Evolutionary conservation across 768 basidiomycete genomes (phyloP).

Genomic region (Pholiota microspora): DNA sequence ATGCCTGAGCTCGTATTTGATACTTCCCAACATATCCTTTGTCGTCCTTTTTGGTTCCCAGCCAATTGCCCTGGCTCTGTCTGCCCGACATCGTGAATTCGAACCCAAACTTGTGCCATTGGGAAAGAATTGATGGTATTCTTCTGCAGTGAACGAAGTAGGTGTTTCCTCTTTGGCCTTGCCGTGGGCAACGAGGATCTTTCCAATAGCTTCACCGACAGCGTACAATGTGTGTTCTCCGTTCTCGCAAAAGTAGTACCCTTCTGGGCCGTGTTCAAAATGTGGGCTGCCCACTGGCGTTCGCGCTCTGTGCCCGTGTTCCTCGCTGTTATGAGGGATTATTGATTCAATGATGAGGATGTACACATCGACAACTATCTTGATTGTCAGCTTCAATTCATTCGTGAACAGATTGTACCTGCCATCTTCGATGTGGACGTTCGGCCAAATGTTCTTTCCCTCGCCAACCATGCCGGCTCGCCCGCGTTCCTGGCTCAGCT

Average conservation of each 20-base stretch:
- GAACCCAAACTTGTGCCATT: constrained; percentile 31
- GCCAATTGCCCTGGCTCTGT: constrained; percentile 41
- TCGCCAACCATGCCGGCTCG: constrained; percentile 54
- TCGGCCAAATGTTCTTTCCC: constrained; percentile 59
- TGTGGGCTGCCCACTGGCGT: constrained; percentile 25
- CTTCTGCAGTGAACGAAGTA: constrained; percentile 41
- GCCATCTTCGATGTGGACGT: constrained; percentile 56
- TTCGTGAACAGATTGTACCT: constrained; percentile 9
- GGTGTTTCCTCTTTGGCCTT: constrained; percentile 36
- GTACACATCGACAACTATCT: constrained; percentile 43
- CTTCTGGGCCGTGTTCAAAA: constrained; percentile 45
- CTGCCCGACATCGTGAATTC: constrained; percentile 44
- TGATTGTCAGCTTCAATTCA: background rate
- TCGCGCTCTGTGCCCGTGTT: constrained; percentile 15
- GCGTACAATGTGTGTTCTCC: constrained; percentile 47
- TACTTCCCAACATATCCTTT: constrained; percentile 47
- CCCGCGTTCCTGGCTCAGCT: constrained; percentile 41
- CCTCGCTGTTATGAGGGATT: constrained; percentile 11
- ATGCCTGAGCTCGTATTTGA: constrained; percentile 42
- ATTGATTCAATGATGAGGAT: constrained; percentile 39
- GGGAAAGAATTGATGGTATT: constrained; percentile 38
- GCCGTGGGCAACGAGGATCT: constrained; percentile 35
- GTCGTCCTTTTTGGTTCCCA: constrained; percentile 52
- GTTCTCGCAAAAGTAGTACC: constrained; percentile 52
- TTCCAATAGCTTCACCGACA: constrained; percentile 37